A percentile compares a stretch with the other conserved stretches of the same genome.
Evolutionary conservation across 2,329 filamentous ascomycete species (phyloP).

Genomic region (Lithohypha guttulata): DNA sequence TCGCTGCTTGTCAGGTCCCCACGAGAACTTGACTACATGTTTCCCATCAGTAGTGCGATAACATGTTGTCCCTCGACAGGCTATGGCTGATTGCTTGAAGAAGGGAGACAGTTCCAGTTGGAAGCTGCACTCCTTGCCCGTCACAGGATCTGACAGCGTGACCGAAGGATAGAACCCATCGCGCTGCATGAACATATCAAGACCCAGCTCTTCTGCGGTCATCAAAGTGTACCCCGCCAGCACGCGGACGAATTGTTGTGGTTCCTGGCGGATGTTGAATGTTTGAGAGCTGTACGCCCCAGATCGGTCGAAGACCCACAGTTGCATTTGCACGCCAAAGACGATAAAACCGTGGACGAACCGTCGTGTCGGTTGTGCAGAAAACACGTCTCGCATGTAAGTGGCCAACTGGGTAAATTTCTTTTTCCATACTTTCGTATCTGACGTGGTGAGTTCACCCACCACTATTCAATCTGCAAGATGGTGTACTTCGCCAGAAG

Average conservation of each 20-base stretch:
- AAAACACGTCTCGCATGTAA: slow-evolving; percentile 37
- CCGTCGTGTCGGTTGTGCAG: slow-evolving; percentile 32
- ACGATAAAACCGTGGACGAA: slow-evolving; percentile 39
- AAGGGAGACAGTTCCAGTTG: neutral
- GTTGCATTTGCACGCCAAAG: slow-evolving; percentile 36
- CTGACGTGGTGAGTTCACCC: neutral
- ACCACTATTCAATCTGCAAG: neutral
- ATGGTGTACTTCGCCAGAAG: neutral
- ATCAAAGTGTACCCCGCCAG: slow-evolving; percentile 26
- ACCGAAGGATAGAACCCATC: neutral
- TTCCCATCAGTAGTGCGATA: slow-evolving; percentile 8
- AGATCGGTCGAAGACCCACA: slow-evolving; percentile 39
- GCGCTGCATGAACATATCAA: slow-evolving; percentile 23
- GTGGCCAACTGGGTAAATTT: slow-evolving; percentile 33
- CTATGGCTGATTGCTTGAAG: neutral
- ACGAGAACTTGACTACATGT: slow-evolving; percentile 1
- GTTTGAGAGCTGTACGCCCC: slow-evolving; percentile 36
- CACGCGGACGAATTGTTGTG: slow-evolving; percentile 23
- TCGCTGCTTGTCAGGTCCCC: neutral
- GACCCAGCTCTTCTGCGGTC: slow-evolving; percentile 24
- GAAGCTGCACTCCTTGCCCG: neutral
- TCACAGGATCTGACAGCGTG: neutral
- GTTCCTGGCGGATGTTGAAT: slow-evolving; percentile 33
- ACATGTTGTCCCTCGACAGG: neutral
- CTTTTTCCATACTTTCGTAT: neutral